These are phyloP conservation scores for Thymus mandschuricus DNA, from an alignment of 257 asterid species.

Conservation along the genomic window DNA sequence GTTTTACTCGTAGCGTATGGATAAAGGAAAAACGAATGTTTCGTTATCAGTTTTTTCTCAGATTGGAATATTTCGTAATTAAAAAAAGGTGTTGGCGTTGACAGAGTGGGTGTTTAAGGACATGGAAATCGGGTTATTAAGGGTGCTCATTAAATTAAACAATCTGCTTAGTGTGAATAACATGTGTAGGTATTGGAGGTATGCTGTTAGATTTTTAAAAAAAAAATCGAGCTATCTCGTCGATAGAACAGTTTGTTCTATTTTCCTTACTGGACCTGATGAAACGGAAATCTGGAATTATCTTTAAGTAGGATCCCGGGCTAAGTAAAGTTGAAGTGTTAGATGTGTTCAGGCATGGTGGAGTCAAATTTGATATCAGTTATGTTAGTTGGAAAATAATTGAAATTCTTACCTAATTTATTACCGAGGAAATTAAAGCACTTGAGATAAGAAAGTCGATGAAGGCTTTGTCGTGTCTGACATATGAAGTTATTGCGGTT, in stretches of 20 bases:
- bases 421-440: not conserved
- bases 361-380: not conserved
- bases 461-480: slow-evolving; percentile 8
- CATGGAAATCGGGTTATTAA: not conserved
- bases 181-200: slow-evolving; percentile 6
- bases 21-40: not conserved
- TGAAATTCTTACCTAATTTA: not conserved
- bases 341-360: not conserved
- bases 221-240: not conserved
- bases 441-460: not conserved
- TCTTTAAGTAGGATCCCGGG: slow-evolving; percentile 5
- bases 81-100: not conserved
- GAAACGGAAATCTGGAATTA: not conserved
- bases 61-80: not conserved
- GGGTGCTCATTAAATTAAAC: not conserved
- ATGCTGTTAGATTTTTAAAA: not conserved
- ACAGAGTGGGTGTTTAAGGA: not conserved
- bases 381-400: not conserved
- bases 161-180: not conserved
- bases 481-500: not conserved
- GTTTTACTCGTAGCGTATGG: not conserved
- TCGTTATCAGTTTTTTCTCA: not conserved
- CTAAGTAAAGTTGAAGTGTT: not conserved
- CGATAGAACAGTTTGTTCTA: not conserved
- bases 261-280: not conserved